Evolutionary conservation across 257 asterid genomes (phyloP), one percentile per base, ranked within the genome.

Genomic region (Lycium ferocissimum): DNA sequence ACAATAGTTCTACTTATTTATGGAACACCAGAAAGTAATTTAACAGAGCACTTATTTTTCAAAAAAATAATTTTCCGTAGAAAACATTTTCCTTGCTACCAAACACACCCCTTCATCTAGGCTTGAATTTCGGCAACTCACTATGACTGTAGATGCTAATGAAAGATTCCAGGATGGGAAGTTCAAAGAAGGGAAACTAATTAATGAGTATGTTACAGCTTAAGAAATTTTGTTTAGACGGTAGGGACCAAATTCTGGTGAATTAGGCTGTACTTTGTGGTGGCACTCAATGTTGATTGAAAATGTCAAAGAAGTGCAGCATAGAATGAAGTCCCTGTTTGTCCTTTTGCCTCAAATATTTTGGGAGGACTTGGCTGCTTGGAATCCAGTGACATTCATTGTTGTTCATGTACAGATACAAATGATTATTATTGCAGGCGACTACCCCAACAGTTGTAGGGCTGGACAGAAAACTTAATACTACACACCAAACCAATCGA

Each of bases 171-270:
- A 58, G 10, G 3, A 18, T 18, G 8, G 33, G 33, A 35, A 38
- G 78, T 70, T 38, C 6, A 38, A 26, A 62, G 70, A 20, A 65
- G 71, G 40, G 71, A 65, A 70, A 70, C 54, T 38, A 69, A 70
- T 40, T 40, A 70, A 70, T 70, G 78, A 70, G 75, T 20, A 35
- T 35, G 14, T 3, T 37, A 2, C 73, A 11, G 53, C 7, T 37
- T 15, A 69, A 26, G 26, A 38, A 7, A 7, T 37, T 69, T 69
- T 7, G 1, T 33, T 15, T 15, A 15, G 54, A 67, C 49, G 2
- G 49, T 35, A 13, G n/a, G 75, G 22, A 67, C 49, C 49, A 67
- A 14, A 3, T 22, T 12, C 35, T 11, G n/a, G 1, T 45, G 17
- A 20, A 72, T n/a, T 47, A 47, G 20, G 13, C 37, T 75, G 61